Conservation (phyloP, 306 rosid genomes). For the Parietaria judaica region DNA sequence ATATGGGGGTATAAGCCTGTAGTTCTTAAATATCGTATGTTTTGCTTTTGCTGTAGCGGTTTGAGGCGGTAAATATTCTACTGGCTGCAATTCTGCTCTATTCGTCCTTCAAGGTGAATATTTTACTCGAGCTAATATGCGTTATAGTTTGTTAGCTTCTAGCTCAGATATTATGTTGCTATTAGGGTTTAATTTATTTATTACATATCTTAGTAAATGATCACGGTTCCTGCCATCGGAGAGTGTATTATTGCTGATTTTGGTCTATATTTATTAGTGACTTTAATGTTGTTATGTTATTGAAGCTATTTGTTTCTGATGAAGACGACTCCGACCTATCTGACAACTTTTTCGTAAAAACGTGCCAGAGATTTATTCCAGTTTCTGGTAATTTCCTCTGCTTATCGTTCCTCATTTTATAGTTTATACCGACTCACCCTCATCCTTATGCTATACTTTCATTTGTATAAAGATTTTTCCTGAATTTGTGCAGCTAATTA, state of each 20-base stretch:
- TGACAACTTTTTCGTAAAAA: conserved; percentile 74
- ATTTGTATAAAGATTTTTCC: background rate
- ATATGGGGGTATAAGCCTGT: background rate
- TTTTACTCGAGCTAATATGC: no score
- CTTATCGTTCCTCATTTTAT: conserved; percentile 18
- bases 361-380: conserved; percentile 84
- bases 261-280: conserved; percentile 10
- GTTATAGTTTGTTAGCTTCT: background rate
- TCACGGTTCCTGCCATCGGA: no score
- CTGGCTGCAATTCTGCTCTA: conserved; percentile 68
- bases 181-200: background rate
- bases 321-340: conserved; percentile 83
- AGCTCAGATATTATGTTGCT: background rate
- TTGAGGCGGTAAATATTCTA: conserved; percentile 82
- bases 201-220: background rate
- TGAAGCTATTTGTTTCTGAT: conserved; percentile 61
- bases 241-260: background rate
- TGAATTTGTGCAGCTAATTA: conserved; percentile 52
- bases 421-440: conserved; percentile 1
- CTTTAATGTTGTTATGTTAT: conserved; percentile 14
- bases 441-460: no score
- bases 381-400: conserved; percentile 51
- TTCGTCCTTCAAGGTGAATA: conserved; percentile 75
- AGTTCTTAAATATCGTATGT: background rate
- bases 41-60: conserved; percentile 44